Evolutionary conservation across 306 rosid genomes (phyloP).

Genomic region (Luffa acutangula): DNA sequence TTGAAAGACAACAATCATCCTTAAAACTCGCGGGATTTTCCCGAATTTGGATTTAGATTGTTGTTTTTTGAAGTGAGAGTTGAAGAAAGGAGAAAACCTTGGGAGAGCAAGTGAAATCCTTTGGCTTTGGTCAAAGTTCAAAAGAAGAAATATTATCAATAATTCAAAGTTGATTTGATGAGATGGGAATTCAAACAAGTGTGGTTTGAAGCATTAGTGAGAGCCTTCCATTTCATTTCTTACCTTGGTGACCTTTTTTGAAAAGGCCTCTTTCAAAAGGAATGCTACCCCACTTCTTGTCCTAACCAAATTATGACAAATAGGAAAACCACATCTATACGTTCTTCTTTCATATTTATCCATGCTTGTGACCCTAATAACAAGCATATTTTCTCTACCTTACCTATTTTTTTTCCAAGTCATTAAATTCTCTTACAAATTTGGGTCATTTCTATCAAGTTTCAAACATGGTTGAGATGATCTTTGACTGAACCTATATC

Average conservation of each 20-base stretch:
- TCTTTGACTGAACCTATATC: neutral
- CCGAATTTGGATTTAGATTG: neutral
- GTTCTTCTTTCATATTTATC: conserved; percentile 1
- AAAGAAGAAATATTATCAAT: neutral
- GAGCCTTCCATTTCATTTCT: conserved; percentile 6
- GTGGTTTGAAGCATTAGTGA: neutral
- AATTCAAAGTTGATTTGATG: conserved; percentile 6
- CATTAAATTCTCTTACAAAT: neutral
- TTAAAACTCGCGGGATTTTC: neutral
- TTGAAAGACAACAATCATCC: no score
- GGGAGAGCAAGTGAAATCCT: neutral
- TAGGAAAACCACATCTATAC: neutral
- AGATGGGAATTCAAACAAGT: conserved; percentile 23
- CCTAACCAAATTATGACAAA: neutral
- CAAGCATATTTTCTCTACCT: neutral
- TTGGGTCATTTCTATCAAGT: neutral
- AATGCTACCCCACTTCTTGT: conserved; percentile 28
- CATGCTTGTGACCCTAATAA: neutral
- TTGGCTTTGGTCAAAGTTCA: conserved; percentile 1
- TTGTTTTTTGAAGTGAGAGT: neutral
- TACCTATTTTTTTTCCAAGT: neutral
- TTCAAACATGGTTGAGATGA: neutral
- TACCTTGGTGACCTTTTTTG: conserved; percentile 18
- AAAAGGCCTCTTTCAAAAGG: conserved; percentile 21
- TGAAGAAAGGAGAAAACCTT: neutral